Evolutionary conservation across 768 basidiomycete species (phyloP), one percentile per base, ranked within the genome.

Genomic region (Pulveroboletus sp.): DNA sequence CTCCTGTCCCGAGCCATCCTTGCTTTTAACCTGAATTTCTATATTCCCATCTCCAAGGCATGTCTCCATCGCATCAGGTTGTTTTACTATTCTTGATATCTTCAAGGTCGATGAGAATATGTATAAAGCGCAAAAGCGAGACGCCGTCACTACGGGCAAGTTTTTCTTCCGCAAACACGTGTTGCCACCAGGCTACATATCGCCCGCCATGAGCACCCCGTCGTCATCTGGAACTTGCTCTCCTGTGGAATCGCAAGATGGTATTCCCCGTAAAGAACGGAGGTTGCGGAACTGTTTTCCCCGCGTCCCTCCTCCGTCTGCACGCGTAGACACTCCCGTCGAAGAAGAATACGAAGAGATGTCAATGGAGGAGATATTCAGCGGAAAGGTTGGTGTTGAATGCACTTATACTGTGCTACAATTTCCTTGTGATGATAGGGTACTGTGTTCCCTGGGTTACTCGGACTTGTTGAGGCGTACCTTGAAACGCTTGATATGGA

Each of bases 31-130:
- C 73, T 97, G 46, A 97, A 97, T 67, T 87, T 97, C 52, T 99
- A 99, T 68, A 77, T 98, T 53, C 96, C 96, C 3, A 97, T 99
- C 38, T 96, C 94, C 2, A 94, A 96, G 80, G 95, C 88, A 50
- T 23, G 39, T 48, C 14, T 39, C 19, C 35, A 11, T 16, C 13
- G 19, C 23, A 23, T 42, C 29, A 10, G 43, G 12, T 50, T 26
- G 13, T 34, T 22, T 20, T 23, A 24, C 47, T 38, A 16, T 32
- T 26, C 26, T 45, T 44, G 36, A 51, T 41, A 10, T 39, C 27
- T 32, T 32, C 3, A 60, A 97, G 94, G 96, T 98, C 36, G 94
- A 99, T 64, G 89, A 89, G 68, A 99, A 99, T 61, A 98, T 98
- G 96, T 77, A 69, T 20, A 78, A 86, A 52, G 94, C 95, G 1